Evolutionary conservation across 768 basidiomycete species (phyloP).

Genomic region (Piloderma croceum): DNA sequence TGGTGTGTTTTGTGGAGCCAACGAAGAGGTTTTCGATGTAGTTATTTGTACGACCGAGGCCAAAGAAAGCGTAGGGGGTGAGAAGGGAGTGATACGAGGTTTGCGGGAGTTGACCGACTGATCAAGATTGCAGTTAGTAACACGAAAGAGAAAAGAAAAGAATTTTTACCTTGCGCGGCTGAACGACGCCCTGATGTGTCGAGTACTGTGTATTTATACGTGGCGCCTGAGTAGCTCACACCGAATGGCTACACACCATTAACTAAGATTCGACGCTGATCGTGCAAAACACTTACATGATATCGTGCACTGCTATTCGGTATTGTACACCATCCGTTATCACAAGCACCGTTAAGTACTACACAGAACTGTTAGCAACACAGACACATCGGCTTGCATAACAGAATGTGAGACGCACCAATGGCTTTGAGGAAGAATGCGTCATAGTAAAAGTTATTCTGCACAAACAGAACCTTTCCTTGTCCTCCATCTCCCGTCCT

Average conservation of each 20-base stretch:
- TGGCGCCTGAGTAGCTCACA: slow-evolving; percentile 89
- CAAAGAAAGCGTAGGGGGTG: slow-evolving; percentile 93
- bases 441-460: slow-evolving; percentile 98
- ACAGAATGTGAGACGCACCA: slow-evolving; percentile 45
- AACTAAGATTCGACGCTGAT: background rate
- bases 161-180: slow-evolving; percentile 73
- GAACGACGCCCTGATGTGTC: slow-evolving; percentile 85
- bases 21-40: slow-evolving; percentile 99
- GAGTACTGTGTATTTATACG: slow-evolving; percentile 94
- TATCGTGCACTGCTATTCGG: slow-evolving; percentile 59
- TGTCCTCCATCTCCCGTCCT: slow-evolving; percentile 62
- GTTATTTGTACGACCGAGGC: slow-evolving; percentile 96
- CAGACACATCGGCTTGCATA: background rate
- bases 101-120: slow-evolving; percentile 90
- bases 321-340: slow-evolving; percentile 69
- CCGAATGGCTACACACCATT: slow-evolving; percentile 68
- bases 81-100: slow-evolving; percentile 87
- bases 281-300: slow-evolving; percentile 47
- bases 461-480: slow-evolving; percentile 72
- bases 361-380: slow-evolving; percentile 3
- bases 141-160: background rate
- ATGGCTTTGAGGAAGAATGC: slow-evolving; percentile 98
- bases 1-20: slow-evolving; percentile 74
- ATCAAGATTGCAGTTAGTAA: slow-evolving; percentile 6
- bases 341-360: slow-evolving; percentile 94